Base-by-base conservation (phyloP, 31 red algal genomes). In the Odonthalia washingtoniensis region DNA sequence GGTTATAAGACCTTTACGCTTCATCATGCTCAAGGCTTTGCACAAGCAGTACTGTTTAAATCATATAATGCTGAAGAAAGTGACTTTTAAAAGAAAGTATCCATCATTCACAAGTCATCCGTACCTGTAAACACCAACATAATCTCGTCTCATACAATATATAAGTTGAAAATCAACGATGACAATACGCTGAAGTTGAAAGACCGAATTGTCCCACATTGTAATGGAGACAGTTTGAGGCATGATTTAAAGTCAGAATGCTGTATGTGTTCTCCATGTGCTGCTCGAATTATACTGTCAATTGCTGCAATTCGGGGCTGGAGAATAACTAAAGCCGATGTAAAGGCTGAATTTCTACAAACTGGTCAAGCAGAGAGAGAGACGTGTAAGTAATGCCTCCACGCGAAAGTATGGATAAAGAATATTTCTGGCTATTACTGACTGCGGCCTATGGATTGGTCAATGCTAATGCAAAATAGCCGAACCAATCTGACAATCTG, bases 381-480 rank as follows among this genome's bases (percentile, higher is more conserved):
- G 67, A 84, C 38, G 81, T 84, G 12, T 70, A 73, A 2, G 81
- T 84, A 43, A n/a, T 37, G 40, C 65, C 81, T 1, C 27, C 81
- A 5, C 34, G 67, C 3, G 66, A 84, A 73, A 44, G 67, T 46
- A 44, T 2, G 24, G 33, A 37, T 45, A 70, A 34, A 38, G 0
- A 42, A 3, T 40, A 72, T 73, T 72, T 73, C 4, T 84, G 27
- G 65, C 39, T 73, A 42, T 3, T 84, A 60, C 33, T 60, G 43
- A n/a, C 39, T 3, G 64, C 81, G 12, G 66, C 0, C 14, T 73
- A 84, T 72, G 66, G 81, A 2, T 46, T 84, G 65, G 81, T 49
- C 18, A 82, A 82, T 82, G 52, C 78, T 35, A 66, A 34, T 31
- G 78, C 78, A n/a, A 82, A 82, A 34, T 82, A 2, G 44, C 78